phyloP scores from a whole-genome alignment of 2,329 filamentous ascomycete genomes.

The Microcyclosporella mali region DNA sequence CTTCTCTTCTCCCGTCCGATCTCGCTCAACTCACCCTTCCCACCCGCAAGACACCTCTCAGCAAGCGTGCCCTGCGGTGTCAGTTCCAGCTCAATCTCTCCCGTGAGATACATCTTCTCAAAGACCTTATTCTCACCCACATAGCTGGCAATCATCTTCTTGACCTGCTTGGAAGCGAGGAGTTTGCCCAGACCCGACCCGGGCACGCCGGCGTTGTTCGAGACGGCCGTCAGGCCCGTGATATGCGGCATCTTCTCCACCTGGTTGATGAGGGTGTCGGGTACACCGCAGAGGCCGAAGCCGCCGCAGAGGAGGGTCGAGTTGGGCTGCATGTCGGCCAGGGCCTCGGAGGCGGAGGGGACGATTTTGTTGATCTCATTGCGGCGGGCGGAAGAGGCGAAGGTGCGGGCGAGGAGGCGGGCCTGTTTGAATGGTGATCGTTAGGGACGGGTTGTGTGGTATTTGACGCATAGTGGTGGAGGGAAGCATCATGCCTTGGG shows the following conservation, averaged over 20 bases:
- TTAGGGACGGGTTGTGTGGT: neutral
- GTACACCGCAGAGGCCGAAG: conserved; percentile 73
- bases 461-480: conserved; percentile 8
- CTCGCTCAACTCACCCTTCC: no score
- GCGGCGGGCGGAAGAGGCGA: conserved; percentile 19
- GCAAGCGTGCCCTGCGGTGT: conserved; percentile 71
- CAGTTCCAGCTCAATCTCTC: conserved; percentile 68
- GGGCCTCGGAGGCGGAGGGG: conserved; percentile 57
- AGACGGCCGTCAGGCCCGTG: conserved; percentile 63
- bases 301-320: conserved; percentile 68
- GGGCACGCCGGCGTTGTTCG: conserved; percentile 71
- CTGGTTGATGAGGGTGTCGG: conserved; percentile 66
- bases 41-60: conserved; percentile 65
- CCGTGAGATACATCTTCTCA: conserved; percentile 67
- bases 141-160: conserved; percentile 67
- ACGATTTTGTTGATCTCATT: conserved; percentile 24
- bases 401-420: conserved; percentile 18
- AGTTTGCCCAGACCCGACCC: conserved; percentile 64
- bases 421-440: conserved; percentile 7
- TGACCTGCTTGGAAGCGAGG: conserved; percentile 62
- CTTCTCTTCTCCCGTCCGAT: no score
- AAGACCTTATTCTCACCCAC: conserved; percentile 71
- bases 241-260: conserved; percentile 55
- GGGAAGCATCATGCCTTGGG: conserved; percentile 3
- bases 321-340: conserved; percentile 64